Conservation (phyloP, 2,329 filamentous ascomycete species). For the Didymella sp. region DNA sequence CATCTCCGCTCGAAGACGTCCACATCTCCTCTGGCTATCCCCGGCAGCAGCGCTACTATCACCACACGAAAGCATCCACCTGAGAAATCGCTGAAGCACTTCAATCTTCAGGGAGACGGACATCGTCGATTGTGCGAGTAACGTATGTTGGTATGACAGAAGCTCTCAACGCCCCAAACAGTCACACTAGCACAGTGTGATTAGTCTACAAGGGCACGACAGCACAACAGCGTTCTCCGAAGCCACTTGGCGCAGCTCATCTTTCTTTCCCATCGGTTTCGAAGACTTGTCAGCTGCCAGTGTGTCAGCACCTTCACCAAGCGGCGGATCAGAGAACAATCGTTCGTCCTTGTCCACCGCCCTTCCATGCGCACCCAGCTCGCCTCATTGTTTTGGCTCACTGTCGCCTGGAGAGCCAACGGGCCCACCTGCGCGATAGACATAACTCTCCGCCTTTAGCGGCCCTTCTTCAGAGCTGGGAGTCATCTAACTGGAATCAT, state of each 20-base stretch:
- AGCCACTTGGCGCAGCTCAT: background rate
- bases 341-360: constrained; percentile 14
- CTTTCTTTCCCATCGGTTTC: background rate
- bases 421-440: background rate
- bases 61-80: background rate
- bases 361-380: constrained; percentile 18
- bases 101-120: background rate
- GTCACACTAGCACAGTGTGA: background rate
- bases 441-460: constrained; percentile 12
- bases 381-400: constrained; percentile 12
- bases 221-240: background rate
- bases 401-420: constrained; percentile 11
- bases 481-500: too few relatives aligned
- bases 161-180: background rate
- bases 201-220: background rate
- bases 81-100: background rate
- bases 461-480: constrained; percentile 27
- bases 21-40: constrained; percentile 14
- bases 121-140: background rate
- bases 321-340: constrained; percentile 13
- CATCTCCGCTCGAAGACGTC: constrained; percentile 19
- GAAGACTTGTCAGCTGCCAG: background rate
- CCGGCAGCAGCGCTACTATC: constrained; percentile 11
- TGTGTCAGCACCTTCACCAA: constrained; percentile 2
- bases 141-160: constrained; percentile 11